Evolutionary conservation across 2,329 filamentous ascomycete genomes (phyloP).

Genomic region (Clathrospora elynae): DNA sequence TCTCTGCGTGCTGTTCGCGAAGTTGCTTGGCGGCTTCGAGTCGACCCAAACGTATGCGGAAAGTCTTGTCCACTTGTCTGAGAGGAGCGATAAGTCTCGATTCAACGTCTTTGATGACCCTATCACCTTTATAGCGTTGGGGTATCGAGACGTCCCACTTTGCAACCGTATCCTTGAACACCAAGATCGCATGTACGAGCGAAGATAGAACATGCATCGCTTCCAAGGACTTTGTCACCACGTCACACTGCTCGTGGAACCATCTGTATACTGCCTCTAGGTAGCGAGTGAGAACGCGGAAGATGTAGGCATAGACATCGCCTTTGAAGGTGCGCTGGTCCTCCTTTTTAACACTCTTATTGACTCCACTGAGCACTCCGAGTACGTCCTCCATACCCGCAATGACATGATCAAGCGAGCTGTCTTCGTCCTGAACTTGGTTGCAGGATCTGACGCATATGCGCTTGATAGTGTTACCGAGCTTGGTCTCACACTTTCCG

Average conservation of each 20-base stretch:
- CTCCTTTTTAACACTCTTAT: slow-evolving; percentile 2
- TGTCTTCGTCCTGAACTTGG: slow-evolving; percentile 8
- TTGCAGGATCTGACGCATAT: slow-evolving; percentile 14
- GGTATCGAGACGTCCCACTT: slow-evolving; percentile 29
- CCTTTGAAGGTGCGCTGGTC: slow-evolving; percentile 25
- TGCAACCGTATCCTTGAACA: slow-evolving; percentile 31
- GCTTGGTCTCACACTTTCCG: slow-evolving; percentile 26
- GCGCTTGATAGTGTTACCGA: slow-evolving; percentile 17
- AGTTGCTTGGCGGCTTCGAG: slow-evolving; percentile 15
- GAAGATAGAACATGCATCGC: slow-evolving; percentile 26
- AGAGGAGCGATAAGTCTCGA: slow-evolving; percentile 35
- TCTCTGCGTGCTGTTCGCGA: slow-evolving; percentile 7
- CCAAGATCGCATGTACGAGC: slow-evolving; percentile 24
- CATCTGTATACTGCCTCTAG: slow-evolving; percentile 26
- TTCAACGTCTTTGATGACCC: slow-evolving; percentile 32
- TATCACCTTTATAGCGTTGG: slow-evolving; percentile 21
- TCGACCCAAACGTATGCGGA: slow-evolving; percentile 5
- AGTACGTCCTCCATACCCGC: slow-evolving; percentile 13
- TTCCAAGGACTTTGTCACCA: slow-evolving; percentile 12
- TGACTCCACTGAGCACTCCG: slow-evolving; percentile 11
- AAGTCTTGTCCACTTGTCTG: slow-evolving; percentile 14
- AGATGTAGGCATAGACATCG: slow-evolving; percentile 37
- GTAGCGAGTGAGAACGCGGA: slow-evolving; percentile 24
- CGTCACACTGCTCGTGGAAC: slow-evolving; percentile 10
- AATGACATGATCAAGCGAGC: slow-evolving; percentile 14